phyloP scores from a whole-genome alignment of 805 yeast species.

The Lachancea waltii region DNA sequence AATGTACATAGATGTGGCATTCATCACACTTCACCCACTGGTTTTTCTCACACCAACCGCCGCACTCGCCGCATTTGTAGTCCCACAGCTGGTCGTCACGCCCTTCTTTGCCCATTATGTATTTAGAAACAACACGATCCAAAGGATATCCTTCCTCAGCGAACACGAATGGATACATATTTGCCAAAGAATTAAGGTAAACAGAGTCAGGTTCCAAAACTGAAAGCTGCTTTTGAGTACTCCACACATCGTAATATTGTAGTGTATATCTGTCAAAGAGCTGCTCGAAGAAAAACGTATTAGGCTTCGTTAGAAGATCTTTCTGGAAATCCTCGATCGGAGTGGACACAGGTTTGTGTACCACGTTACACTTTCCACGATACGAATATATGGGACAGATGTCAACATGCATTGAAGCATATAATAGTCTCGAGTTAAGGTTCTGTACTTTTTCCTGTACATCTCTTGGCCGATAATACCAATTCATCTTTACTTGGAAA shows the following conservation, averaged over 20 bases:
- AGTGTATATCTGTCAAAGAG: conserved; percentile 82
- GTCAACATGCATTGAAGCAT: conserved; percentile 82
- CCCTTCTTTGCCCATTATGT: conserved; percentile 14
- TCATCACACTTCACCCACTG: conserved; percentile 78
- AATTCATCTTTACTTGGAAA: conserved; percentile 65
- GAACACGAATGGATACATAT: conserved; percentile 66
- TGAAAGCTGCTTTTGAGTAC: conserved; percentile 51
- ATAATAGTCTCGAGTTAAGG: conserved; percentile 65
- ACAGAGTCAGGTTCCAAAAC: conserved; percentile 43
- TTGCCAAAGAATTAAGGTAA: conserved; percentile 54
- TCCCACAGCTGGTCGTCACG: conserved; percentile 7
- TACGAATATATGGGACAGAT: conserved; percentile 68
- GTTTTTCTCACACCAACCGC: conserved; percentile 73
- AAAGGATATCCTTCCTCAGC: conserved; percentile 46
- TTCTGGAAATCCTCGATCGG: conserved; percentile 13
- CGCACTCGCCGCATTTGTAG: conserved; percentile 56
- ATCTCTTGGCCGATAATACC: conserved; percentile 89
- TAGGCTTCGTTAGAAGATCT: conserved; percentile 50
- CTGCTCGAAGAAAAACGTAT: conserved; percentile 76
- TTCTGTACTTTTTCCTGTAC: conserved; percentile 47
- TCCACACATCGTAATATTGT: conserved; percentile 70
- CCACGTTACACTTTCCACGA: conserved; percentile 69
- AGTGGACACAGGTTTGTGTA: conserved; percentile 56
- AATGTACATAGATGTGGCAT: conserved; percentile 65
- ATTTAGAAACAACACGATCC: conserved; percentile 20